Percentiles rank a stretch among this genome's conserved stretches.
Evolutionary conservation across 2,329 filamentous ascomycete species (phyloP).

Genomic region (Fusarium fujikuroi): DNA sequence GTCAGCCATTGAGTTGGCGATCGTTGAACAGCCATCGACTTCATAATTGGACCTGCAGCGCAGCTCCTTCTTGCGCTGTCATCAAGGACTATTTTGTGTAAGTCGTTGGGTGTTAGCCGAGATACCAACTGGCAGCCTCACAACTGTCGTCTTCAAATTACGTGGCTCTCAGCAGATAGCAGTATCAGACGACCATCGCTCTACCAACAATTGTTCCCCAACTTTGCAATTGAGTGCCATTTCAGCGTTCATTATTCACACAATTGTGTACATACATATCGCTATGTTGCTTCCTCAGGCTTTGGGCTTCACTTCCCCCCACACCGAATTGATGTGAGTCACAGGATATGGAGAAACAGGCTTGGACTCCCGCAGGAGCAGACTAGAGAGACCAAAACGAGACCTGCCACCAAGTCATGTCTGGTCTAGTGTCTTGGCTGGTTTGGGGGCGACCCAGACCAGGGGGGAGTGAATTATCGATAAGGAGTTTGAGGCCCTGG

Average conservation of each 20-base stretch:
- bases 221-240: background rate
- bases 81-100: background rate
- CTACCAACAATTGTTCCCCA: background rate
- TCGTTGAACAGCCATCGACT: background rate
- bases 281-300: constrained; percentile 9
- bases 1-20: background rate
- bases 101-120: background rate
- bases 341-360: constrained; percentile 42
- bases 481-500: constrained; percentile 27
- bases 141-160: background rate
- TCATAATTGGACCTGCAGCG: background rate
- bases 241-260: background rate
- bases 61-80: background rate
- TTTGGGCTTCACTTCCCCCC: constrained; percentile 20
- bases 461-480: constrained; percentile 39
- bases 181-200: background rate
- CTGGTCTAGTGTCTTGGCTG: constrained; percentile 30
- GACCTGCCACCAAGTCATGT: constrained; percentile 34
- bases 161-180: background rate
- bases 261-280: background rate
- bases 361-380: constrained; percentile 34
- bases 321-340: constrained; percentile 43
- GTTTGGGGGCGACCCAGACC: constrained; percentile 23
- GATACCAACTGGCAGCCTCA: constrained; percentile 25
- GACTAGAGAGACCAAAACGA: constrained; percentile 39